Conservation (phyloP, 371 early-diverging fungal genomes). For the Phascolomyces articulosus region DNA sequence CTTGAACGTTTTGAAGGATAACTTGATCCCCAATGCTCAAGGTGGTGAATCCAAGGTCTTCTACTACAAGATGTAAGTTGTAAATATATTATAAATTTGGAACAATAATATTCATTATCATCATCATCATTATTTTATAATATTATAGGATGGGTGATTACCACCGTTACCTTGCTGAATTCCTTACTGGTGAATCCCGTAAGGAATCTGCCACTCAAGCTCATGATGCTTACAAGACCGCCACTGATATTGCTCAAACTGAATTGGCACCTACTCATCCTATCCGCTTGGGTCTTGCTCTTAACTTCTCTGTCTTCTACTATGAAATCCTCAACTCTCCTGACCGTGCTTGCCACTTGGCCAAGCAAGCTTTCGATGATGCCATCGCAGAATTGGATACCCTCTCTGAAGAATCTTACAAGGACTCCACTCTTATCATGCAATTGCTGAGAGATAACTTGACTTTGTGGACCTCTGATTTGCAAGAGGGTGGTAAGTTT, state of each 20-base stretch:
- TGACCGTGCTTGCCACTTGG: constrained; percentile 98
- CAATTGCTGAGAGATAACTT: constrained; percentile 99
- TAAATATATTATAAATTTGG: too few species aligned
- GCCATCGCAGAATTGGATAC: constrained; percentile 99
- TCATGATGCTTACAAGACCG: constrained; percentile 96
- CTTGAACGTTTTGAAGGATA: constrained; percentile 87
- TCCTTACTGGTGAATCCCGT: constrained; percentile 86
- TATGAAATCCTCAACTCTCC: constrained; percentile 99
- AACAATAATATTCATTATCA: too few species aligned
- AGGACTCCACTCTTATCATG: constrained; percentile 99
- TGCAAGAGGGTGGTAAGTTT: constrained; percentile 73
- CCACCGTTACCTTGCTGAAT: constrained; percentile 99
- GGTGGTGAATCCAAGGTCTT: constrained; percentile 98
- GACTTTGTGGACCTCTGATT: constrained; percentile 99
- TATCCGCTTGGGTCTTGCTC: constrained; percentile 98
- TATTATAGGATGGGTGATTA: constrained; percentile 96
- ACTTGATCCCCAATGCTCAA: constrained; percentile 87
- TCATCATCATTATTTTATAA: not conserved
- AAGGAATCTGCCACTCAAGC: constrained; percentile 88
- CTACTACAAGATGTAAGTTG: constrained; percentile 96
- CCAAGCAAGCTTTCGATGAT: constrained; percentile 99
- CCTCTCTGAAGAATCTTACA: constrained; percentile 99
- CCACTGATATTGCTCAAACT: constrained; percentile 93
- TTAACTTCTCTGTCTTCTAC: constrained; percentile 99
- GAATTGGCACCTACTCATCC: constrained; percentile 98